Percentiles rank a stretch among this genome's conserved stretches.
Conservation (phyloP, 768 basidiomycete genomes). For the Agaricus bisporus region DNA sequence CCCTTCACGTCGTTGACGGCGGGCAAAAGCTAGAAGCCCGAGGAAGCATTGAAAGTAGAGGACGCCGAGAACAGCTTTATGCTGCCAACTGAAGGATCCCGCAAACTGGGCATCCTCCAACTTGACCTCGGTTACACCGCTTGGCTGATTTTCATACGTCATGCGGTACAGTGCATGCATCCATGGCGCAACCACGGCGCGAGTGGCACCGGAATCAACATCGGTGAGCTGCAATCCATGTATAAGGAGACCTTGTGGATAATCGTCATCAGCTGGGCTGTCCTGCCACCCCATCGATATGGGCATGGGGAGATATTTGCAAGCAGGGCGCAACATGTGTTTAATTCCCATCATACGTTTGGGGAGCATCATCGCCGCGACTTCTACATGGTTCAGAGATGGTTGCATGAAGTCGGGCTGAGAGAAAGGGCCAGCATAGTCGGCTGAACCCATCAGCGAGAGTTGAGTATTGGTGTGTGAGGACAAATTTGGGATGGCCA, state of each 20-base stretch:
- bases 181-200: not conserved
- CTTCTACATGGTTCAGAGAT: not conserved
- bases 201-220: not conserved
- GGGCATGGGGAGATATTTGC: not conserved
- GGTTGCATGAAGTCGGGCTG: no score
- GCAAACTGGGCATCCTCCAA: constrained; percentile 1
- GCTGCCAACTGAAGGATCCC: not conserved
- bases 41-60: not conserved
- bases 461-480: no score
- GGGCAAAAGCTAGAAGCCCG: not conserved
- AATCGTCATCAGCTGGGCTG: not conserved
- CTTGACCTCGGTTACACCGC: not conserved
- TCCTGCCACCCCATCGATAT: constrained; percentile 5
- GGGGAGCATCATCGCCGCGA: not conserved
- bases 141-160: not conserved
- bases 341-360: constrained; percentile 1
- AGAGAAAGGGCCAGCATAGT: no score
- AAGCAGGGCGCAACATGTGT: constrained; percentile 1
- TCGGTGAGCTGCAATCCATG: not conserved
- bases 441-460: no score
- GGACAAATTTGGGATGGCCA: no score
- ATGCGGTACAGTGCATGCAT: not conserved
- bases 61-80: not conserved
- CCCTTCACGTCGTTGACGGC: not conserved
- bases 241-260: not conserved